Evolutionary conservation across 345 rosid species (phyloP).

Genomic region (Populus alba): DNA sequence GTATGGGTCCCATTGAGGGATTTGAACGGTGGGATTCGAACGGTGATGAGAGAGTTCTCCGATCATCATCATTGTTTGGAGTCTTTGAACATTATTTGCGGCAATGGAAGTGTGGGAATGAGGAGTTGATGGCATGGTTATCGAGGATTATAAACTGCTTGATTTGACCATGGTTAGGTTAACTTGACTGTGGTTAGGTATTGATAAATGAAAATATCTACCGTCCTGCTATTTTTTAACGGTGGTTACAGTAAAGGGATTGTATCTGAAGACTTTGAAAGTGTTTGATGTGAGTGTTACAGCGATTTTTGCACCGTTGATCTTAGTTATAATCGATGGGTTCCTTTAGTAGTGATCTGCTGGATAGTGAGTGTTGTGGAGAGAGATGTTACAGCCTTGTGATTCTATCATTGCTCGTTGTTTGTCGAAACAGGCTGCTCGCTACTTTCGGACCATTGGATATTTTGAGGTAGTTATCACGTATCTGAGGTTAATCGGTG

Average conservation of each 20-base stretch:
- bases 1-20: conserved; percentile 52
- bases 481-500: conserved; percentile 24
- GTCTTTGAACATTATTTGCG: conserved; percentile 1
- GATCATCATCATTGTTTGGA: conserved; percentile 46
- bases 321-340: neutral
- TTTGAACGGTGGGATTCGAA: conserved; percentile 49
- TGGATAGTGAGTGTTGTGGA: neutral
- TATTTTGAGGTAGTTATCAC: conserved; percentile 27
- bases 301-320: conserved; percentile 28
- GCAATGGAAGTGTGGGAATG: neutral
- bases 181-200: conserved; percentile 33
- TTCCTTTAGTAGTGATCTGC: conserved; percentile 3
- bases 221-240: conserved; percentile 26
- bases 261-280: neutral
- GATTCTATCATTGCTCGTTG: conserved; percentile 4
- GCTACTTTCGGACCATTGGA: conserved; percentile 14
- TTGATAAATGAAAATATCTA: neutral
- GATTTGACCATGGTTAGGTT: conserved; percentile 38
- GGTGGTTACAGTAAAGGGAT: conserved; percentile 21
- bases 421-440: conserved; percentile 5
- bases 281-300: conserved; percentile 7
- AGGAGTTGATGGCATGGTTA: neutral
- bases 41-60: conserved; percentile 36
- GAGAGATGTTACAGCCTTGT: conserved; percentile 9
- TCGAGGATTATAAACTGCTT: conserved; percentile 35